Conservation (phyloP, 805 yeast species). For the Schwanniomyces vanrijiae region DNA sequence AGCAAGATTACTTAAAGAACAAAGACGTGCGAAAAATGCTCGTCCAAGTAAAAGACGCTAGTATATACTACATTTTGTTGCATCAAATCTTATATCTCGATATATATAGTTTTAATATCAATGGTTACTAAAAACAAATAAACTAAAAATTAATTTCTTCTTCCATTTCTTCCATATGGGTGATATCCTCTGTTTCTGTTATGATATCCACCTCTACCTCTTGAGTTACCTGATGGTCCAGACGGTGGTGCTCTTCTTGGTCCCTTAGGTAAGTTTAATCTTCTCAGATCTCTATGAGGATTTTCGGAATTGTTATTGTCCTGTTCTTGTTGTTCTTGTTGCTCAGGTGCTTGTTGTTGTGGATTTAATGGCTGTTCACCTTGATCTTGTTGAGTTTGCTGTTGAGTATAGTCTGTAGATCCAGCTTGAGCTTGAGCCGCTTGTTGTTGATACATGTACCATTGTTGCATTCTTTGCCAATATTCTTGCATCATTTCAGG, state of each 20-base stretch:
- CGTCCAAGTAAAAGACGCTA: constrained; percentile 53
- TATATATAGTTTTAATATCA: constrained; percentile 2
- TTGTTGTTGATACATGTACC: constrained; percentile 63
- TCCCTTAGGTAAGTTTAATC: constrained; percentile 50
- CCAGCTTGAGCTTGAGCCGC: constrained; percentile 27
- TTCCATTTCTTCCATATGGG: constrained; percentile 45
- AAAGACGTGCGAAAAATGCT: constrained; percentile 80
- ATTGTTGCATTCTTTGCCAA: constrained; percentile 63
- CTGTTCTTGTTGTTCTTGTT: constrained; percentile 8
- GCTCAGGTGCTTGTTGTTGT: constrained; percentile 20
- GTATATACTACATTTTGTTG: constrained; percentile 5
- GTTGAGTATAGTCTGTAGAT: constrained; percentile 22
- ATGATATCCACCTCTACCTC: constrained; percentile 32
- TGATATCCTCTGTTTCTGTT: constrained; percentile 39
- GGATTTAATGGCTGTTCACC: constrained; percentile 46
- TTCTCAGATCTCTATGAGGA: constrained; percentile 22
- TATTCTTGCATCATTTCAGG: constrained; percentile 65
- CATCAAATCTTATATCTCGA: background rate
- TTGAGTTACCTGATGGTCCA: constrained; percentile 31
- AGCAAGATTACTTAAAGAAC: constrained; percentile 65
- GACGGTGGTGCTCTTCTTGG: constrained; percentile 46
- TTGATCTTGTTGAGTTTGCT: constrained; percentile 17
- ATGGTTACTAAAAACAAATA: background rate
- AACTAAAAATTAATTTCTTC: constrained; percentile 13
- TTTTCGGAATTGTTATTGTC: constrained; percentile 13